Evolutionary conservation across 2,329 filamentous ascomycete species (phyloP), one percentile per base, ranked within the genome.

Genomic region (Botrytis elliptica): DNA sequence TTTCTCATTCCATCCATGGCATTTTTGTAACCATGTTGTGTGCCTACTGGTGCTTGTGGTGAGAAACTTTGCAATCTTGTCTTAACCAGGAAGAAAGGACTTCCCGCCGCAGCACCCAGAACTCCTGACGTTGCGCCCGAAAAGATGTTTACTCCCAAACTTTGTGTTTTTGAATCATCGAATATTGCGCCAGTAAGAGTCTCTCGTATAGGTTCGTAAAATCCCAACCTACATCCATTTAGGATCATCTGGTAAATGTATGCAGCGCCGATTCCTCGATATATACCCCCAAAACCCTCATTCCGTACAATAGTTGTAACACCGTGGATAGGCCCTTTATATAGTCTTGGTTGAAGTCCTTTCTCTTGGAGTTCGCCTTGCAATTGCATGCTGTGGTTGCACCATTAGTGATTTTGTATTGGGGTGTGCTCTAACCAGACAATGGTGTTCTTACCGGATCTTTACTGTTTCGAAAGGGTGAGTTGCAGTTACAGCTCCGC

Each of bases 401-500:
- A 12, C 25, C 49, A 59, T 79, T 67, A 78, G 75, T 62, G 29
- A 44, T n/a, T 69, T 36, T 22, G 55, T n/a, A 16, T 59, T 55
- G 36, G 42, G 42, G 60, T 63, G 38, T 46, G 38, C 52, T 62
- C 59, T 65, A 52, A 67, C 42, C n/a, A 29, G 25, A 67, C 44
- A 65, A 40, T 71, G 59, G 44, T 60, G 33, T 66, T 72, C 87
- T 81, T 86, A 95, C 92, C 95, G 93, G 82, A 98, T 98, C 89
- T 99, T 99, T 82, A 99, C 94, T 20, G 95, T 98, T 85, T 99
- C 96, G 85, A 98, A 98, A 73, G 95, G 95, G 84, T 99, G 96
- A 69, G 96, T 98, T 77, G 97, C 95, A 59, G 95, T 98, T 74
- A 99, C 96, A 77, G 96, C 96, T 81, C 96, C 96, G 85, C 95